These are phyloP conservation scores for Ceratobasidium sp. DNA, from an alignment of 1,284 basidiomycete genomes.

Conservation along the genomic window DNA sequence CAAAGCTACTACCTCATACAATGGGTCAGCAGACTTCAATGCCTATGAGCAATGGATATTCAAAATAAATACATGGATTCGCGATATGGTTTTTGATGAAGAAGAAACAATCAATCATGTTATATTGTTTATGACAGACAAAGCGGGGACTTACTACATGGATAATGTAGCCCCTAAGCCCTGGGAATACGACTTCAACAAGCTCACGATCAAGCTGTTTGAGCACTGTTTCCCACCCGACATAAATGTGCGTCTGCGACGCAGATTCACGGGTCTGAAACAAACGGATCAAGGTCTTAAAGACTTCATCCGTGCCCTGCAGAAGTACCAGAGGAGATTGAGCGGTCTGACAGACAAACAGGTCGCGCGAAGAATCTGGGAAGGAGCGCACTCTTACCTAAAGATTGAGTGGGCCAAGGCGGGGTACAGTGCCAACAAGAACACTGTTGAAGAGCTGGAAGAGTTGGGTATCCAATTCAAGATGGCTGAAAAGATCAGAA, in stretches of 20 bases:
- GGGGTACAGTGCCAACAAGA: neutral
- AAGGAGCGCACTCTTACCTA: slow-evolving; percentile 44
- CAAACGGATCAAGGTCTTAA: slow-evolving; percentile 50
- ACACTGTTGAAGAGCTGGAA: too few species aligned
- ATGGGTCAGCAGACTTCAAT: slow-evolving; percentile 29
- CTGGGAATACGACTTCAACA: neutral
- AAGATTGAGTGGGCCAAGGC: slow-evolving; percentile 38
- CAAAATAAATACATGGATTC: slow-evolving; percentile 32
- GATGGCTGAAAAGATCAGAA: slow-evolving; percentile 6
- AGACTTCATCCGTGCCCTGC: slow-evolving; percentile 50
- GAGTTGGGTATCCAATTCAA: too few species aligned
- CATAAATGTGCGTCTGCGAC: slow-evolving; percentile 53
- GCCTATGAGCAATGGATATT: slow-evolving; percentile 39
- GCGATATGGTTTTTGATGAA: slow-evolving; percentile 25
- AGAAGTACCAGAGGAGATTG: slow-evolving; percentile 3
- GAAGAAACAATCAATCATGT: slow-evolving; percentile 11
- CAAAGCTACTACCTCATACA: slow-evolving; percentile 27
- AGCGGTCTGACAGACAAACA: slow-evolving; percentile 6
- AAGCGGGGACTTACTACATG: slow-evolving; percentile 39
- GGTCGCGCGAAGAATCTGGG: slow-evolving; percentile 36
- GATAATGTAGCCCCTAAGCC: slow-evolving; percentile 23
- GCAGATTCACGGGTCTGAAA: slow-evolving; percentile 44
- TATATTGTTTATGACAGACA: slow-evolving; percentile 39
- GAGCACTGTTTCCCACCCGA: slow-evolving; percentile 63
- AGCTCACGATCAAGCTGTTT: slow-evolving; percentile 53